These are phyloP conservation scores for Rhododendron ovatum DNA, from an alignment of 148 eudicot species.

Conservation along the genomic window DNA sequence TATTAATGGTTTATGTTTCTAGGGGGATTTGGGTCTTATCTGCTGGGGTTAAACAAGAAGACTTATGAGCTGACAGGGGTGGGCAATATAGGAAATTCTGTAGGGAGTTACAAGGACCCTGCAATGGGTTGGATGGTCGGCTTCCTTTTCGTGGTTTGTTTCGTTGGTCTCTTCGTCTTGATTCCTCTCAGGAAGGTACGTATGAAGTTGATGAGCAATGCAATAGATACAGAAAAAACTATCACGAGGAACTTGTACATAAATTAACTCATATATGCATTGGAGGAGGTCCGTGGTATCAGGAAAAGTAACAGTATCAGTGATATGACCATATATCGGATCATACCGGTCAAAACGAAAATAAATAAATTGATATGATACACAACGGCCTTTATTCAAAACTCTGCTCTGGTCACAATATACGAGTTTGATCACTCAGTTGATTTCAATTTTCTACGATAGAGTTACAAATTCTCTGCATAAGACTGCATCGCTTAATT, in stretches of 20 bases:
- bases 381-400: too few species aligned
- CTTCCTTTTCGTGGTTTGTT: slow-evolving; percentile 65
- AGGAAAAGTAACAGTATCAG: too few species aligned
- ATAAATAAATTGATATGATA: too few species aligned
- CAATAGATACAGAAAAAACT: too few species aligned
- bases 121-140: slow-evolving; percentile 72
- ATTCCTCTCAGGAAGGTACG: slow-evolving; percentile 80
- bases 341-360: too few species aligned
- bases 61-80: slow-evolving; percentile 73
- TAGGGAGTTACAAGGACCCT: slow-evolving; percentile 66
- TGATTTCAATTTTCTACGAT: too few species aligned
- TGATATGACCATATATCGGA: too few species aligned
- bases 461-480: background rate
- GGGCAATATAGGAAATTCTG: slow-evolving; percentile 43
- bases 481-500: background rate
- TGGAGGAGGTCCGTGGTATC: background rate
- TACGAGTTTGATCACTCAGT: background rate
- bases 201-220: background rate
- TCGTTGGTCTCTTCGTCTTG: slow-evolving; percentile 78
- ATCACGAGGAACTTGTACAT: background rate
- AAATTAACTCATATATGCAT: background rate
- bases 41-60: slow-evolving; percentile 71
- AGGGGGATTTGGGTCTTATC: slow-evolving; percentile 87
- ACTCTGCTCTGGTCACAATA: background rate
- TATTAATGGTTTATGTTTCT: background rate